Evolutionary conservation across 106 monocot species (phyloP).

Genomic region (Apostasia ramifera): DNA sequence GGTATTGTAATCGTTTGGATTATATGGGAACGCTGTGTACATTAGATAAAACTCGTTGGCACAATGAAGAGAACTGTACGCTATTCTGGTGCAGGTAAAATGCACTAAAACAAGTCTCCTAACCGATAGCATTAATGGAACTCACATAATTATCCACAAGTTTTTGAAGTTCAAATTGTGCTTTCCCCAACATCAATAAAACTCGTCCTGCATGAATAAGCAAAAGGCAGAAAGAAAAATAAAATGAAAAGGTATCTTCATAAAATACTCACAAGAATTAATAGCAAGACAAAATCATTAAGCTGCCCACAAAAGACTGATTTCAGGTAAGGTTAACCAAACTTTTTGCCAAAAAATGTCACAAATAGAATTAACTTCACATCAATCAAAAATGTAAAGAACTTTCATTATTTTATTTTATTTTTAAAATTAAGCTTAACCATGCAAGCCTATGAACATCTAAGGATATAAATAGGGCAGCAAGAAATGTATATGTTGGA

Average conservation of each 20-base stretch:
- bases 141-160: constrained; percentile 74
- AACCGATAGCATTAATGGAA: constrained; percentile 4
- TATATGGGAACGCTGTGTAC: constrained; percentile 54
- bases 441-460: too few relatives aligned
- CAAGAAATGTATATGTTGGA: too few relatives aligned
- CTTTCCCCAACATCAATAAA: constrained; percentile 75
- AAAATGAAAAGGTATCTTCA: too few relatives aligned
- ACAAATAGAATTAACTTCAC: too few relatives aligned
- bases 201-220: constrained; percentile 43
- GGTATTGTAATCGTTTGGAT: constrained; percentile 64
- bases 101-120: neutral
- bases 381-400: too few relatives aligned
- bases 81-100: neutral
- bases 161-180: constrained; percentile 76
- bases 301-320: too few relatives aligned
- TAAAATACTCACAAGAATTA: neutral
- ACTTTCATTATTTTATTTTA: too few relatives aligned
- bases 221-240: neutral
- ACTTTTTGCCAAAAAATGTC: too few relatives aligned
- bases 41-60: neutral
- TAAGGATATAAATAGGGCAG: too few relatives aligned
- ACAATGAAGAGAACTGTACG: neutral
- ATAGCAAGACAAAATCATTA: neutral
- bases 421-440: too few relatives aligned
- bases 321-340: too few relatives aligned